A percentile compares a stretch with the other conserved stretches of the same genome.
These are phyloP conservation scores for Xylaria cubensis DNA, from an alignment of 495 filamentous ascomycete species.

Conservation along the genomic window DNA sequence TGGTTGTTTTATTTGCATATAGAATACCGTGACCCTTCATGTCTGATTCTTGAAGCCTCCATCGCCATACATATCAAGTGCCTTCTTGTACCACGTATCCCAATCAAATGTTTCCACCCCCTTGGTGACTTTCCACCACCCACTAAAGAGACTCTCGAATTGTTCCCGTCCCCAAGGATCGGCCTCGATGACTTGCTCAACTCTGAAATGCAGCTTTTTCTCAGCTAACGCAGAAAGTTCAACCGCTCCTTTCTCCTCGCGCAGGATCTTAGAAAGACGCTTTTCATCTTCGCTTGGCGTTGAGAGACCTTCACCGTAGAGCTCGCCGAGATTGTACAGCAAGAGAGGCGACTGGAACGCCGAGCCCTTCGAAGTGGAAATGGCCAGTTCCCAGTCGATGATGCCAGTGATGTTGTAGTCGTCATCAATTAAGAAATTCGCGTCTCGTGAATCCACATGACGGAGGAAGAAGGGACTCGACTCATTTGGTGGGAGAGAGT, in stretches of 20 bases:
- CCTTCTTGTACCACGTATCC: conserved; percentile 30
- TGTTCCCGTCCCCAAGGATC: conserved; percentile 27
- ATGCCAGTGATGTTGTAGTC: conserved; percentile 48
- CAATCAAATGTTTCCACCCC: conserved; percentile 30
- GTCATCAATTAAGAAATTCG: conserved; percentile 48
- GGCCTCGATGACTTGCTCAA: conserved; percentile 31
- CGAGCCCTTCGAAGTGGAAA: conserved; percentile 28
- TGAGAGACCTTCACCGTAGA: conserved; percentile 29
- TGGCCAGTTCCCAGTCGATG: conserved; percentile 48
- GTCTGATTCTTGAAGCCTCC: conserved; percentile 24
- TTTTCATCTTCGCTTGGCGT: conserved; percentile 33
- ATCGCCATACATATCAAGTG: conserved; percentile 31
- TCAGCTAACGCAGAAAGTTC: conserved; percentile 27
- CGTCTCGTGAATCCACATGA: conserved; percentile 47
- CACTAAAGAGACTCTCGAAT: conserved; percentile 28
- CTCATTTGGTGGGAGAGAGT: conserved; percentile 35
- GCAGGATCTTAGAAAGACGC: conserved; percentile 30
- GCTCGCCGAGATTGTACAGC: conserved; percentile 30
- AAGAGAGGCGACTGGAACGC: conserved; percentile 33
- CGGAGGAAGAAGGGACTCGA: conserved; percentile 40
- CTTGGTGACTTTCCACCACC: conserved; percentile 30
- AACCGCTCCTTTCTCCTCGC: conserved; percentile 23
- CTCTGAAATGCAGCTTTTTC: conserved; percentile 33
- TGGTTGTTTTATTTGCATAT: neutral
- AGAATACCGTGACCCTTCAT: conserved; percentile 6